A percentile compares a stretch with the other conserved stretches of the same genome.
Conservation (phyloP, 1,139 yeast genomes). For the Blastobotrys raffinosifermentans region DNA sequence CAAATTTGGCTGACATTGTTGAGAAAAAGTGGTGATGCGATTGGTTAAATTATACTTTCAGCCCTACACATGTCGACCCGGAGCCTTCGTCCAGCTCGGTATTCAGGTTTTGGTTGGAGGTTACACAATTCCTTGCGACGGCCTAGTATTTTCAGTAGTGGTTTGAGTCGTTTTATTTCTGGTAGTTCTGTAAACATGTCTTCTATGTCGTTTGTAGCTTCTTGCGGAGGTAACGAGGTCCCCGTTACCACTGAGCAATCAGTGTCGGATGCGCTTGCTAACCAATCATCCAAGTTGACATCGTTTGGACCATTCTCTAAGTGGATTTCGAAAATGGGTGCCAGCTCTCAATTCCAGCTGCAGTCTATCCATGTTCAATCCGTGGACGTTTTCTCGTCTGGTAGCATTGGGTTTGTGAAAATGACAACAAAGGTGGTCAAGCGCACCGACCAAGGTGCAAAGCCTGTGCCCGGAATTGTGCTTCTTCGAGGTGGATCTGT, state of each 20-base stretch:
- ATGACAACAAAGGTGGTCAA: slow-evolving; percentile 19
- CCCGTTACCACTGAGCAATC: slow-evolving; percentile 15
- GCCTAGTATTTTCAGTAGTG: too few species aligned
- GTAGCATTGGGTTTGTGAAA: slow-evolving; percentile 23
- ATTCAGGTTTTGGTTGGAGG: too few species aligned
- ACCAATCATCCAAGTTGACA: slow-evolving; percentile 1
- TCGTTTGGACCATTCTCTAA: slow-evolving; percentile 18
- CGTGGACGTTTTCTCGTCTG: slow-evolving; percentile 19
- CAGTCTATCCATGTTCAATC: slow-evolving; percentile 20
- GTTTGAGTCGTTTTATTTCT: too few species aligned
- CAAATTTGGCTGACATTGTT: slow-evolving; percentile 51
- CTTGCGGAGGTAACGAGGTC: slow-evolving; percentile 3
- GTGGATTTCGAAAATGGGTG: slow-evolving; percentile 14
- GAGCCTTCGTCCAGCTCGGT: too few species aligned
- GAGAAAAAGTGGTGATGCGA: too few species aligned
- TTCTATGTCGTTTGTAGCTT: neutral
- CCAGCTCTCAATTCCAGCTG: slow-evolving; percentile 7
- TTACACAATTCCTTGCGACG: too few species aligned
- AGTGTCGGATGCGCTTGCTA: slow-evolving; percentile 7
- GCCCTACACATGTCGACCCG: too few species aligned
- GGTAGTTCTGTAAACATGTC: too few species aligned
- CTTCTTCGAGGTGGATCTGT: slow-evolving; percentile 24
- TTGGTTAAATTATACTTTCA: too few species aligned
- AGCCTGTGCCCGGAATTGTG: slow-evolving; percentile 23
- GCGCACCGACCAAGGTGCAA: slow-evolving; percentile 15